Conservation (phyloP, 2,329 filamentous ascomycete species). For the Lasiodiplodia gonubiensis region DNA sequence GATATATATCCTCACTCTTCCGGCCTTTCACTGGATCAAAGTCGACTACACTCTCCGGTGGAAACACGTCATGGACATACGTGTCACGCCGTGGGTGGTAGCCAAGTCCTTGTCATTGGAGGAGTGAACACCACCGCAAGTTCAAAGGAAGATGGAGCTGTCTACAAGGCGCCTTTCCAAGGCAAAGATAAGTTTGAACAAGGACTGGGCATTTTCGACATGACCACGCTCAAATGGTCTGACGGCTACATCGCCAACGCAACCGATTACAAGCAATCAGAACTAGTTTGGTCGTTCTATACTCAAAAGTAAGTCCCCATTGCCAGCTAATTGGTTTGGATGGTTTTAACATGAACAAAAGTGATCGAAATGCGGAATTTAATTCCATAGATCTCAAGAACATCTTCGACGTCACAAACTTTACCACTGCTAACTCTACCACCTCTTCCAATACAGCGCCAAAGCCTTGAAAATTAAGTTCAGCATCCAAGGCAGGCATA, state of each 20-base stretch:
- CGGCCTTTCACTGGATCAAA: slow-evolving; percentile 29
- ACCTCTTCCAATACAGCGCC: no score
- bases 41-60: slow-evolving; percentile 4
- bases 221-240: slow-evolving; percentile 6
- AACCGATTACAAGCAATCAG: background rate
- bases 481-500: no score
- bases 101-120: slow-evolving; percentile 29
- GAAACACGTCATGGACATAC: slow-evolving; percentile 19
- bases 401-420: no score
- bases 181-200: slow-evolving; percentile 10
- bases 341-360: no score
- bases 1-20: slow-evolving; percentile 28
- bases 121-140: slow-evolving; percentile 5
- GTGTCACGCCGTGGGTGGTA: slow-evolving; percentile 27
- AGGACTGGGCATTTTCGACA: slow-evolving; percentile 13
- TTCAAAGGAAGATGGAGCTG: background rate
- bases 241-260: background rate
- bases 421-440: no score
- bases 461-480: no score
- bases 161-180: background rate
- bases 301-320: background rate
- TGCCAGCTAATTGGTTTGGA: no score
- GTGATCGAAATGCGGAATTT: no score
- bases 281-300: background rate
- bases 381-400: no score